Evolutionary conservation across 441 rosid species (phyloP).

Genomic region (Brassica hybrid): DNA sequence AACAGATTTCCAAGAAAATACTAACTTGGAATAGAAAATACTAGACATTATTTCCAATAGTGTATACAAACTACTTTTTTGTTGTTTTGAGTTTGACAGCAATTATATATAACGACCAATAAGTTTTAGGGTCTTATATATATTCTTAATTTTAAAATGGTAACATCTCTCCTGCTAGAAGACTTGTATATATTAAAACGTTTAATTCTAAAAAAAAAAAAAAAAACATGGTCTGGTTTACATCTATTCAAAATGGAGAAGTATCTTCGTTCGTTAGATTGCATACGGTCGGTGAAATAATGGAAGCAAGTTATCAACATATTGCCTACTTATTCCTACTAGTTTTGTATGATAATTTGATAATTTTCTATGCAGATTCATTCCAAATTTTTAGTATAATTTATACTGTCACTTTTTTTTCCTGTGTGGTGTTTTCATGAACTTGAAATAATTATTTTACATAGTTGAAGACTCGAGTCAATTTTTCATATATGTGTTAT

Average conservation of each 20-base stretch:
- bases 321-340: background rate
- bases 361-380: no score
- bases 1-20: background rate
- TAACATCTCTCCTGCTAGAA: background rate
- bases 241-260: background rate
- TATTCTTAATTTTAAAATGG: background rate
- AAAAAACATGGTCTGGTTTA: background rate
- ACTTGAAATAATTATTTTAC: no score
- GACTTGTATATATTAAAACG: background rate
- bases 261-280: background rate
- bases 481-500: no score
- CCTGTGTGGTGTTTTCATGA: no score
- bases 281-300: background rate
- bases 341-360: background rate
- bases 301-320: constrained; percentile 8
- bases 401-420: no score
- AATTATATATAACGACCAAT: background rate
- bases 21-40: background rate
- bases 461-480: no score
- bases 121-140: background rate
- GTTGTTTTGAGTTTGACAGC: background rate
- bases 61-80: background rate
- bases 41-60: background rate
- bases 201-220: background rate
- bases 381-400: no score